Base-by-base conservation (phyloP, 805 yeast species). In the Spathaspora girioi region DNA sequence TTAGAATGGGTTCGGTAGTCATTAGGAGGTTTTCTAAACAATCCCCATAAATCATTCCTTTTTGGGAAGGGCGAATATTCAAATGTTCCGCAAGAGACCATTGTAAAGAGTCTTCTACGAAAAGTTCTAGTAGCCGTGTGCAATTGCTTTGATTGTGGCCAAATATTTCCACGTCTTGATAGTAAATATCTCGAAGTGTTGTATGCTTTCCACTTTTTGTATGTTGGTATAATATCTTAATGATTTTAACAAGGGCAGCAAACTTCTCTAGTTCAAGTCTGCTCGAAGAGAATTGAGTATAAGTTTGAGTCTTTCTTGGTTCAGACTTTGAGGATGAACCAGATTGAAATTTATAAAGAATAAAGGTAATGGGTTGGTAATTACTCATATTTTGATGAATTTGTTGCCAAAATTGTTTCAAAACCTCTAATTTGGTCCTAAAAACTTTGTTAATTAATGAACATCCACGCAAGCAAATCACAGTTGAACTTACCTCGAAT, bases 121-220 rank as follows among this genome's bases (percentile, higher is more conserved):
- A 51, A 17, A 60, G 56, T 14, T 71, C 75, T 1, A 85, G 52
- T 1, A 70, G 59, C 2, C 60, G 50, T 48, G 77, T 76, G 1
- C 81, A 78, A 3, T 54, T 58, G 0, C 56, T 12, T 58, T 85
- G 90, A 19, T 44, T 57, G 2, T 45, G 53, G 2, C 61, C 54
- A 61, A 82, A 86, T 17, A 84, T 57, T 15, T 65, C 66, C 2
- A 82, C 86, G 58, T 84, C 83, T 47, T 71, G 71, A 62, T 85
- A 85, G 65, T 71, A 85, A 0, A 85, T 51, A 56, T 84, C 89
- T 54, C 91, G 66, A 49, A 73, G 72, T 1, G 88, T 75, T 1
- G 78, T 69, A 14, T 49, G 50, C 1, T 51, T 32, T 20, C 48
- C 20, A 15, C n/a, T 32, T 17, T 44, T 18, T 32, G 48, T 15